Evolutionary conservation across 805 yeast species (phyloP).

Genomic region (Ogataea minuta): DNA sequence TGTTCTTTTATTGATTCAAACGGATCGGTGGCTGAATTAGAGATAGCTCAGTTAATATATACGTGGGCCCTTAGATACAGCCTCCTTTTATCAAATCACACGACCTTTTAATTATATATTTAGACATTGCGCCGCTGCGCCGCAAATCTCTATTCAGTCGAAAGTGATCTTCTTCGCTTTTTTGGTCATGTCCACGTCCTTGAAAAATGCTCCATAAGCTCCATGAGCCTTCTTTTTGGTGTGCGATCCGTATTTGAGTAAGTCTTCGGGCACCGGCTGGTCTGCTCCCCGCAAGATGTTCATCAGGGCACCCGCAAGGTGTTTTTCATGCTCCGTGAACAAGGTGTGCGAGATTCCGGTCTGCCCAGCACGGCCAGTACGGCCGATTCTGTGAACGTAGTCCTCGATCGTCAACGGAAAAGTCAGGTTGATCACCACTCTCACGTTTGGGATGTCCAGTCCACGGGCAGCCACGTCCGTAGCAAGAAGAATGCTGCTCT

Average conservation of each 20-base stretch:
- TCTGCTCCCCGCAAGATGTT: slow-evolving; percentile 91
- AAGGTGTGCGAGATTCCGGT: slow-evolving; percentile 93
- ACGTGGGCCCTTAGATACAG: slow-evolving; percentile 6
- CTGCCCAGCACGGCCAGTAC: slow-evolving; percentile 98
- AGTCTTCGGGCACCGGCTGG: slow-evolving; percentile 93
- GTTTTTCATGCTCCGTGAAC: slow-evolving; percentile 96
- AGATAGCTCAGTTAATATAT: background rate
- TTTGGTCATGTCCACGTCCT: slow-evolving; percentile 82
- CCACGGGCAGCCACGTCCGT: slow-evolving; percentile 99
- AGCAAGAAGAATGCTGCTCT: slow-evolving; percentile 75
- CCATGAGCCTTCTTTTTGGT: slow-evolving; percentile 97
- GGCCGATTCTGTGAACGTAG: slow-evolving; percentile 95
- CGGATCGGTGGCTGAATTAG: slow-evolving; percentile 2
- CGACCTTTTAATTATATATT: slow-evolving; percentile 5
- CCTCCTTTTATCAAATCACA: slow-evolving; percentile 14
- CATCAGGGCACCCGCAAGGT: slow-evolving; percentile 88
- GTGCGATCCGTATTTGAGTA: slow-evolving; percentile 94
- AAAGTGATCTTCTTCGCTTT: slow-evolving; percentile 91
- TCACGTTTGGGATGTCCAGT: slow-evolving; percentile 95
- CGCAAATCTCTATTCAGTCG: slow-evolving; percentile 34
- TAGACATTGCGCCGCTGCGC: slow-evolving; percentile 1
- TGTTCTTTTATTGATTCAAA: slow-evolving; percentile 1
- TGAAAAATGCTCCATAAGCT: slow-evolving; percentile 97
- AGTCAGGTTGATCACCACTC: slow-evolving; percentile 89
- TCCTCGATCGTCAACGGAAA: slow-evolving; percentile 97